Evolutionary conservation across 2,329 filamentous ascomycete species (phyloP).

Genomic region (Furcasterigmium furcatum): DNA sequence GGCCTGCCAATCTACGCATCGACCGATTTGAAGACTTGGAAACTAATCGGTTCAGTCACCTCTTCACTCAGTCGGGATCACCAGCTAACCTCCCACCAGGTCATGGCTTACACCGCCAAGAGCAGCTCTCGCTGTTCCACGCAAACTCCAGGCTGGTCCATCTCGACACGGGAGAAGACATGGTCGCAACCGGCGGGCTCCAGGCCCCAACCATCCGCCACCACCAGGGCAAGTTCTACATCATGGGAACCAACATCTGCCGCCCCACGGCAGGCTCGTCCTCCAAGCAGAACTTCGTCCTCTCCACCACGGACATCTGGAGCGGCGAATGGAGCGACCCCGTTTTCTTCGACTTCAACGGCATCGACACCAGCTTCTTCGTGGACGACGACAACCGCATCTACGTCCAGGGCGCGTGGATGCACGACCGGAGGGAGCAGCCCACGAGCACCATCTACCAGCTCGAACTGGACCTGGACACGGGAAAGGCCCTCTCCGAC

Average conservation of each 20-base stretch:
- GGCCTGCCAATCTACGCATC: conserved; percentile 41
- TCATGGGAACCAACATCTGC: conserved; percentile 18
- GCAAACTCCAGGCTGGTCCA: background rate
- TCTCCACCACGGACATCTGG: conserved; percentile 18
- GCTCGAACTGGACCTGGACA: conserved; percentile 16
- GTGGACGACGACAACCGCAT: conserved; percentile 32
- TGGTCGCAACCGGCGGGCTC: background rate
- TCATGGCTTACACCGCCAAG: conserved; percentile 3
- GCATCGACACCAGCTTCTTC: conserved; percentile 46
- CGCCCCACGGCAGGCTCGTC: background rate
- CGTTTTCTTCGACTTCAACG: conserved; percentile 30
- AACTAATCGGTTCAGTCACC: conserved; percentile 19
- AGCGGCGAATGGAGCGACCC: conserved; percentile 21
- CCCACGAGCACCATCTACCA: conserved; percentile 11
- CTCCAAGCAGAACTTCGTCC: conserved; percentile 15
- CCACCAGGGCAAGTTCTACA: conserved; percentile 17
- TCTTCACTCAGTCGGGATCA: no score
- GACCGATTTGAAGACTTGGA: conserved; percentile 25
- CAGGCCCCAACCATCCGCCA: conserved; percentile 6
- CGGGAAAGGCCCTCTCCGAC: conserved; percentile 16
- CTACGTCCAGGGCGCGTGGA: conserved; percentile 24
- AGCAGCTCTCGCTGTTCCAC: conserved; percentile 2
- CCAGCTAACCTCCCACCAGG: no score
- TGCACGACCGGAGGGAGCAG: conserved; percentile 3
- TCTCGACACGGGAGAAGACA: conserved; percentile 1